Evolutionary conservation across 331 rosid species (phyloP), one percentile per base, ranked within the genome.

Genomic region (Acacia pycnantha): DNA sequence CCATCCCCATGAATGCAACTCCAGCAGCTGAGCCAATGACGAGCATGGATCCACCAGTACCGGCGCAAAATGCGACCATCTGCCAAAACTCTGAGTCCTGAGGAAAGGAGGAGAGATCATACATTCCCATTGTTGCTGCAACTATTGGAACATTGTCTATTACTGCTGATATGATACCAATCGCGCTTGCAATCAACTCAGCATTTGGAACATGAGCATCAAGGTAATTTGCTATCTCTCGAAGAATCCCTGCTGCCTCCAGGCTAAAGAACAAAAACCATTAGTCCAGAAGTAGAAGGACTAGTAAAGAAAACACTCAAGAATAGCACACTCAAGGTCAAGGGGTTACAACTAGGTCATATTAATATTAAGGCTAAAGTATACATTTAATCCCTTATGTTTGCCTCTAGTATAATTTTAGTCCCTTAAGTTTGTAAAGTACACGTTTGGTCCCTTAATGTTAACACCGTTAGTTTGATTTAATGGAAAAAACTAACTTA

Each of bases 1-100:
- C 99, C 99, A 93, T 96, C 79, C 99, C 99, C 99, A 96, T 93
- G 86, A 92, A 91, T 50, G 99, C 98, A 76, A 92, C 97, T 81
- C 99, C 99, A 24, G 99, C 97, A 54, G 98, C 98, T 37, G 98
- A 96, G 77, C 99, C 99, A 82, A 93, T 92, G 74, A 95, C 70
- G 11, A 95, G 86, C 99, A 95, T 93, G 81, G 99, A 95, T 79
- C 99, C 98, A 51, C 99, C 99, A 11, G 99, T 95, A 48, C 98
- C 97, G 14, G 99, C 99, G 66, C 99, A 95, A 64, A 76, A 93
- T 74, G 97, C 98, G 64, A 92, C 19, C 84, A 95, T 75, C 88
- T 93, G 98, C 99, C 99, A 95, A 84, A 95, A 95, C 90, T 93
- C 90, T 2, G 98, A 95, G 83, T 95, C 99, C 87, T 83, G 91